Evolutionary conservation across 2,329 filamentous ascomycete species (phyloP), one percentile per base, ranked within the genome.

Genomic region (Penicillium janthinellum): DNA sequence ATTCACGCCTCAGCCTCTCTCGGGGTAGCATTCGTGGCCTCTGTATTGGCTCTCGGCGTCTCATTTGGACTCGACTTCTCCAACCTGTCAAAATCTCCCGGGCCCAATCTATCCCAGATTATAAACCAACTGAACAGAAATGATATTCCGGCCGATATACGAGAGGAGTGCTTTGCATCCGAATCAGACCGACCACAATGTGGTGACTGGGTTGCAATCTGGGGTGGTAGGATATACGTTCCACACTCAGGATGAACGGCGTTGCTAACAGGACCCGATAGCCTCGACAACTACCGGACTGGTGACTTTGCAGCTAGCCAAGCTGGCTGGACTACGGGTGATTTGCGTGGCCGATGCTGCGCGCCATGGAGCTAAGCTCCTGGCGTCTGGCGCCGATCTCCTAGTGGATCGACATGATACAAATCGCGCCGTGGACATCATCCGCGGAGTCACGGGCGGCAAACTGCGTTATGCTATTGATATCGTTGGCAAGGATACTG

Each of bases 201-300:
- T 0, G 88, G 87, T 0, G 89, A 92, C 60, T 92, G 88, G 84
- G 75, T 92, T 41, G 86, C 85, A 1, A 85, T 92, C 49, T 92
- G 90, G 89, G 90, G 90, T 58, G 90, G 86, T 80, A 65, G 69
- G 78, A 65, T n/a, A 39, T 62, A 35, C 31, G 50, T 14, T 28
- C 35, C 11, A 20, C 12, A 20, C n/a, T 17, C 12, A 8, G 4
- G 2, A 10, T 54, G 4, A 35, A 51, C 31, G 39, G 7, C 15
- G 35, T 6, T 4, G 25, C 57, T 65, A 49, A 70, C 38, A 20
- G 11, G 22, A 1, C 39, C n/a, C 31, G 11, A 31, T 7, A 84
- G 82, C 81, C 1, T 91, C 88, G 1, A 89, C 88, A 0, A 90
- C 88, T 0, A 90, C 87, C 1, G 90, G 88, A 0, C 84, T 87